Base-by-base conservation (phyloP, 495 filamentous ascomycete species). In the Trichoderma gamsii region DNA sequence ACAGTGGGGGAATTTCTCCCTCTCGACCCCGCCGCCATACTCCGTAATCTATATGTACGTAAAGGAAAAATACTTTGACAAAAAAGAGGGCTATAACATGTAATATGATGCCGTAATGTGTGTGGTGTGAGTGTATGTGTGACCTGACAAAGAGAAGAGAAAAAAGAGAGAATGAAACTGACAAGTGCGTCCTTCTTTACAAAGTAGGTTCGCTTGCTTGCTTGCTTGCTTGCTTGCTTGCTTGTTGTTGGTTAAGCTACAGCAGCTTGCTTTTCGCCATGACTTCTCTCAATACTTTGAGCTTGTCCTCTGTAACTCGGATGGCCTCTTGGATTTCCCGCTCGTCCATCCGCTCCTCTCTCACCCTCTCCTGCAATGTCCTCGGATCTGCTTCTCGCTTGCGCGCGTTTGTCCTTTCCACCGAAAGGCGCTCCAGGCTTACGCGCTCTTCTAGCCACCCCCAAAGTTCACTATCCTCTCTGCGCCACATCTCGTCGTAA, bases 381-480 rank as follows among this genome's bases (percentile, higher is more conserved):
- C 79, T 73, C 13, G 78, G 82, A 70, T 87, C 81, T 16, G 81
- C 74, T 7, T 69, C 74, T 63, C 72, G 68, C 72, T 76, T 79
- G 59, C 78, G 77, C 71, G 68, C 72, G 52, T 74, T 76, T 16
- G 74, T 70, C 44, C 82, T 77, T 12, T 68, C 70, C 59, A 80
- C 77, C 43, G 81, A 78, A 68, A 91, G 77, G n/a, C 86, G 83
- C 66, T 92, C 88, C 75, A 93, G 81, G 5, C 90, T 91, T 1
- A 91, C 87, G 15, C 95, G 82, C 68, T 97, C 90, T 72, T 99
- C 95, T 13, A 99, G 80, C 95, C 95, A 99, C 65, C 90, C 88
- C 96, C 96, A 99, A 11, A 99, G 79, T 67, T 93, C 92, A 71
- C 86, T 91, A 74, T 99, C 95, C 73, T 98, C 95, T 21, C 85